A percentile compares a stretch with the other conserved stretches of the same genome.
These are phyloP conservation scores for Septoria petroselini DNA, from an alignment of 2,329 filamentous ascomycete species.

Conservation along the genomic window DNA sequence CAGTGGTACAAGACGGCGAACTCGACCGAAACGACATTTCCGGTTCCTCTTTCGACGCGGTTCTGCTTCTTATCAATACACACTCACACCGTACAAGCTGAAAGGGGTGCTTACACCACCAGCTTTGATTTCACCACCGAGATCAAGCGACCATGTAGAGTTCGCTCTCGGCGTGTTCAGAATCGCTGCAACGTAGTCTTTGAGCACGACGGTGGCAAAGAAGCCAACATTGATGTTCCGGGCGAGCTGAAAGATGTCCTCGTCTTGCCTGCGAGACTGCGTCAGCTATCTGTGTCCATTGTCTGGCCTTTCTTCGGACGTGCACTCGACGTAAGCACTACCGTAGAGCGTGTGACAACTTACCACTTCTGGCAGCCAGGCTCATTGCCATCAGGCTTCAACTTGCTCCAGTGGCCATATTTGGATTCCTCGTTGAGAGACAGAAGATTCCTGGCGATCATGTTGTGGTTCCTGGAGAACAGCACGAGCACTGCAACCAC, in stretches of 20 bases:
- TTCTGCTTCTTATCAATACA: not conserved
- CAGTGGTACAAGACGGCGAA: constrained; percentile 50
- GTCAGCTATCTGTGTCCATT: not conserved
- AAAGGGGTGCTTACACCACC: constrained; percentile 28
- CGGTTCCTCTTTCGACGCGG: constrained; percentile 44
- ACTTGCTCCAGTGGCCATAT: constrained; percentile 43
- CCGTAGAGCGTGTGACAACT: constrained; percentile 16
- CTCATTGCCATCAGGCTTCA: constrained; percentile 37
- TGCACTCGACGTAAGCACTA: not conserved
- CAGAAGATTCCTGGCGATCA: constrained; percentile 42
- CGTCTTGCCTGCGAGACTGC: constrained; percentile 40
- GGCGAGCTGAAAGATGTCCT: constrained; percentile 49
- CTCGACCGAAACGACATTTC: constrained; percentile 48
- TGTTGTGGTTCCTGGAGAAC: constrained; percentile 49
- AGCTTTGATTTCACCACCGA: constrained; percentile 48
- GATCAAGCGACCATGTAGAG: constrained; percentile 47
- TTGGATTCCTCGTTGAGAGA: constrained; percentile 47
- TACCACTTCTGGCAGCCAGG: constrained; percentile 38
- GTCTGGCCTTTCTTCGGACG: not conserved
- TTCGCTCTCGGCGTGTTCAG: constrained; percentile 47
- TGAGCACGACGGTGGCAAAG: constrained; percentile 47
- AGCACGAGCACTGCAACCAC: constrained; percentile 44
- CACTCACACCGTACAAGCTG: not conserved
- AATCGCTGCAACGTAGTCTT: constrained; percentile 49
- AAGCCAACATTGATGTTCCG: constrained; percentile 50